Percentiles rank a stretch among this genome's conserved stretches.
These are phyloP conservation scores for Mycena haematopus DNA, from an alignment of 768 basidiomycete species.

Conservation along the genomic window DNA sequence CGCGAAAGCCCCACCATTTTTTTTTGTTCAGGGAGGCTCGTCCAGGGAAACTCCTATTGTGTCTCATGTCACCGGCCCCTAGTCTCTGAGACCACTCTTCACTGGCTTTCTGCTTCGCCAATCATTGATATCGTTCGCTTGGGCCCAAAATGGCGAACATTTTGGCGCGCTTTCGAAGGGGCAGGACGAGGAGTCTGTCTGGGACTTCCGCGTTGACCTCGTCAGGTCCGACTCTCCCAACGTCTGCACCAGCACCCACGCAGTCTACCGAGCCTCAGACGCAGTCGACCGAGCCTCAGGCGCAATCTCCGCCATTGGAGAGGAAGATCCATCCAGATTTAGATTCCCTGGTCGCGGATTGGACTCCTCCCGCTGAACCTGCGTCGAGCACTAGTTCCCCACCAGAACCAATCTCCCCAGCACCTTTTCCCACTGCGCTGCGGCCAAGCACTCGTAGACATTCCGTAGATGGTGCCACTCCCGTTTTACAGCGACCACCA, in stretches of 20 bases:
- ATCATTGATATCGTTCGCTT: background rate
- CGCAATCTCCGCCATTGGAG: constrained; percentile 14
- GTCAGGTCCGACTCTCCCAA: background rate
- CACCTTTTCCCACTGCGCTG: constrained; percentile 16
- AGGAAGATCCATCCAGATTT: constrained; percentile 28
- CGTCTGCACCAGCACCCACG: background rate
- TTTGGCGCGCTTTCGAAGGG: constrained; percentile 24
- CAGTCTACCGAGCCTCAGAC: too few species aligned
- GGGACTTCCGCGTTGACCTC: constrained; percentile 6
- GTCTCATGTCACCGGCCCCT: constrained; percentile 22
- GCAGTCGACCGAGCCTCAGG: background rate
- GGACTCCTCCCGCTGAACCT: constrained; percentile 12
- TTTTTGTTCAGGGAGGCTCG: background rate
- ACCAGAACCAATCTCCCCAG: background rate
- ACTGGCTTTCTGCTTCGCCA: background rate
- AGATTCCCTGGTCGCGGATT: constrained; percentile 28
- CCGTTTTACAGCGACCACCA: background rate
- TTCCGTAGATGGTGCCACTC: constrained; percentile 15
- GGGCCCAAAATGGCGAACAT: constrained; percentile 18
- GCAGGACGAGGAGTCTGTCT: constrained; percentile 22
- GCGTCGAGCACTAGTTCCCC: background rate
- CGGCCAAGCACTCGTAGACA: constrained; percentile 22
- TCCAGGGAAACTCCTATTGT: constrained; percentile 19
- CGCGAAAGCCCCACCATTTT: constrained; percentile 1
- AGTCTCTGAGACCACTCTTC: background rate